phyloP scores from a whole-genome alignment of 2,329 filamentous ascomycete species.

The Fusarium guadeloupense region DNA sequence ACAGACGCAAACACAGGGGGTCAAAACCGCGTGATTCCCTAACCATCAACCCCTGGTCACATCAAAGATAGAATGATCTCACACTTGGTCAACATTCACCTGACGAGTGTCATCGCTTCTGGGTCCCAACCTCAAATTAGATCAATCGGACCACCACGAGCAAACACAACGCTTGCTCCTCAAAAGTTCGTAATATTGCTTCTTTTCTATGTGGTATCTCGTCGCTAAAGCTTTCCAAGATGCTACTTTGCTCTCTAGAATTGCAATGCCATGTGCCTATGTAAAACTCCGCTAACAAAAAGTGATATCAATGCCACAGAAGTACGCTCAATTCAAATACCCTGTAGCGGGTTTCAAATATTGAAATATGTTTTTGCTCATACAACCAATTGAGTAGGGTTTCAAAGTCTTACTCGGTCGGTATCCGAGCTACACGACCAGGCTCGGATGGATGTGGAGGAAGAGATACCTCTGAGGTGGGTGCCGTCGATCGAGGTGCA shows the following conservation, averaged over 20 bases:
- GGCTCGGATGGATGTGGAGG: constrained; percentile 60
- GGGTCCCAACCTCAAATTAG: constrained; percentile 6
- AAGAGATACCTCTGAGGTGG: constrained; percentile 55
- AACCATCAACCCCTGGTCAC: background rate
- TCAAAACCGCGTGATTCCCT: constrained; percentile 12
- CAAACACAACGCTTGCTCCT: background rate
- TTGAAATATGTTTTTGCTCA: background rate
- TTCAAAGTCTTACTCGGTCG: constrained; percentile 12
- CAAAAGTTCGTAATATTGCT: constrained; percentile 5
- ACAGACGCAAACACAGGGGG: constrained; percentile 4
- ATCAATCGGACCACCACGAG: background rate
- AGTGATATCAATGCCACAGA: constrained; percentile 16
- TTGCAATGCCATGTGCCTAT: background rate
- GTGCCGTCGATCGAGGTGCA: constrained; percentile 65
- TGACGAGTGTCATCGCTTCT: constrained; percentile 16
- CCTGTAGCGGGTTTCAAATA: background rate
- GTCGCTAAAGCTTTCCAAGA: constrained; percentile 3
- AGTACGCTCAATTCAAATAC: constrained; percentile 18
- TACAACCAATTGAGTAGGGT: background rate
- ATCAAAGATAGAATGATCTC: constrained; percentile 12
- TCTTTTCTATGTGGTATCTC: constrained; percentile 14
- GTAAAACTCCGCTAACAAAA: constrained; percentile 19
- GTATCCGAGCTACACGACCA: constrained; percentile 42
- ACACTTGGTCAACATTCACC: background rate
- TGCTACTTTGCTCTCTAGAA: constrained; percentile 1